Base-by-base conservation (phyloP, 306 rosid genomes). In the Mimosa pudica region DNA sequence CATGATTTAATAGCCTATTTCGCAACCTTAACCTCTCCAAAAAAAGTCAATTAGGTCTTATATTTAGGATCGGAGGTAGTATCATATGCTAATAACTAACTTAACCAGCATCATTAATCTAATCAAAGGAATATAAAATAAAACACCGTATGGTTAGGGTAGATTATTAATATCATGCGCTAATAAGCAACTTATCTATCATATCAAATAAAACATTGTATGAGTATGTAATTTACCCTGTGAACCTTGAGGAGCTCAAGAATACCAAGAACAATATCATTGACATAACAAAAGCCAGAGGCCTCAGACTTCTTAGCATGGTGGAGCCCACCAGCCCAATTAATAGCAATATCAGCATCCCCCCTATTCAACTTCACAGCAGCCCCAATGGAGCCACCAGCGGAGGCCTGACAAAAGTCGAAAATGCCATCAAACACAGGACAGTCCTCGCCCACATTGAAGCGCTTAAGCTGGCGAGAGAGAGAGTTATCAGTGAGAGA, bases 241-340 rank as follows among this genome's bases (percentile, higher is more conserved):
- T 93, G 97, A 82, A 86, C 88, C 82, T 93, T 93, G 80, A 93
- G 98, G 5, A 93, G 95, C 88, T 93, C 98, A 30, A 93, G 96
- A 71, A 93, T 92, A 14, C 97, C 98, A 4, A 93, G 91, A 1
- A 93, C 98, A 74, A 93, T 93, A 76, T 93, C 98, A 55, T 93
- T 93, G 74, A 93, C 98, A 42, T 93, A 93, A 71, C 98, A 93
- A 68, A 93, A 93, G 0, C 98, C 98, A 9, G 98, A 93, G 14
- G 97, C 98, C 77, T 93, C 97, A 14, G 97, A 80, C 82, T 90
- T 92, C 90, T 92, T 92, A 0, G 97, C 97, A 54, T 92, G 97
- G 78, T 92, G 97, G 18, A 92, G 75, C 0, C 97, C 94, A 3
- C 97, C 97, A 54, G 97, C 94, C 94, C 93, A 92, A 49, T 92